phyloP scores from a whole-genome alignment of 2,329 filamentous ascomycete species.

The Cercospora brassicicola region DNA sequence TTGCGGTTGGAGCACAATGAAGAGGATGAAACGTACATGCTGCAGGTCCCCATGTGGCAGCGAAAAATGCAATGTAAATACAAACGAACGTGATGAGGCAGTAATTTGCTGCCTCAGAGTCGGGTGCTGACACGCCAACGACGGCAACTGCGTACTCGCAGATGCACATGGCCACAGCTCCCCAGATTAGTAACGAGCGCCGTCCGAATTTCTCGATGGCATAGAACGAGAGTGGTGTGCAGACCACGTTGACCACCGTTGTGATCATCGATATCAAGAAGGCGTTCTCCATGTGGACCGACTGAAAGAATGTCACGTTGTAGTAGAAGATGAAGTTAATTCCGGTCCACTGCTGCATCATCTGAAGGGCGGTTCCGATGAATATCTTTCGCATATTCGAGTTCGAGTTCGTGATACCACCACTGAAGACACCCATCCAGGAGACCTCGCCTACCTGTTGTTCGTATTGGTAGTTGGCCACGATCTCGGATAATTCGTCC shows the following conservation, averaged over 20 bases:
- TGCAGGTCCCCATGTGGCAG: conserved; percentile 65
- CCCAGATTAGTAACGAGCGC: conserved; percentile 73
- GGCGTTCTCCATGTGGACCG: conserved; percentile 69
- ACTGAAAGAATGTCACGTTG: conserved; percentile 75
- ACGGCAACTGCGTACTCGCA: conserved; percentile 83
- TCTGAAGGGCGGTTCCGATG: conserved; percentile 50
- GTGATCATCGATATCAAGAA: conserved; percentile 86
- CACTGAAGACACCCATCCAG: conserved; percentile 57
- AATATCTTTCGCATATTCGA: conserved; percentile 52
- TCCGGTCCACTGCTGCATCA: conserved; percentile 67
- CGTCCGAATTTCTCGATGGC: conserved; percentile 81
- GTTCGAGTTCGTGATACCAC: conserved; percentile 54
- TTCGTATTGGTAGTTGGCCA: conserved; percentile 88
- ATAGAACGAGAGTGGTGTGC: conserved; percentile 85
- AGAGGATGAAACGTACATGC: background rate
- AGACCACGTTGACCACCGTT: conserved; percentile 83
- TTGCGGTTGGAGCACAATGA: background rate
- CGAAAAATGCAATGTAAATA: conserved; percentile 92
- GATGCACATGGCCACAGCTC: conserved; percentile 76
- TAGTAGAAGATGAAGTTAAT: conserved; percentile 79
- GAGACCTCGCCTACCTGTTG: conserved; percentile 61
- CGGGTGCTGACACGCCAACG: conserved; percentile 45
- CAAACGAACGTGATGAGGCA: conserved; percentile 78
- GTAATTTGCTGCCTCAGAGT: conserved; percentile 53
- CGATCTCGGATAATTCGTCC: conserved; percentile 78